phyloP scores from a whole-genome alignment of 2,329 filamentous ascomycete genomes.

The Westerdykella ornata region DNA sequence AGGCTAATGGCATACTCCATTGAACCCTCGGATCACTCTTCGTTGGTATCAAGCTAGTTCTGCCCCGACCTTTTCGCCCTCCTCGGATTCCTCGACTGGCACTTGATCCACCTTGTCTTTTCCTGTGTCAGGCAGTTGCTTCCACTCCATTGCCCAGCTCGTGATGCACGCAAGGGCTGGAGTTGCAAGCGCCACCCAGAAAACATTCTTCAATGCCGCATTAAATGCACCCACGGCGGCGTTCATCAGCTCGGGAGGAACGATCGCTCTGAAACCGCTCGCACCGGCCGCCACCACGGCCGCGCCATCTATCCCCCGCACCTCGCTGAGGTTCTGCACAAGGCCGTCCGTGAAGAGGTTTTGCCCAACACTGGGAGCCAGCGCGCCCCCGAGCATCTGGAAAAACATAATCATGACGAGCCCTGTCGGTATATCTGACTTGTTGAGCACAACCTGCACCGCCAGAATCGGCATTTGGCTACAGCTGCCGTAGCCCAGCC shows the following conservation, averaged over 20 bases:
- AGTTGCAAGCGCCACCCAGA: not conserved
- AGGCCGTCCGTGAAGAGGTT: constrained; percentile 59
- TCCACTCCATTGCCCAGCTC: not conserved
- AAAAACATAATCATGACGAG: constrained; percentile 47
- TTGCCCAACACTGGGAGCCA: constrained; percentile 57
- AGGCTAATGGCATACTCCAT: too few relatives aligned
- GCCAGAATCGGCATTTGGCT: constrained; percentile 33
- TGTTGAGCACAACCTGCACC: constrained; percentile 23
- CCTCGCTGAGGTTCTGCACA: constrained; percentile 33
- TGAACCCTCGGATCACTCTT: too few relatives aligned
- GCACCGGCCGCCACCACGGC: not conserved
- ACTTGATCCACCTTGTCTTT: too few relatives aligned
- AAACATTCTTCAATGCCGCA: not conserved
- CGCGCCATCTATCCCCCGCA: not conserved
- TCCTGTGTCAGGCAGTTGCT: not conserved
- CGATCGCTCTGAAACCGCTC: not conserved
- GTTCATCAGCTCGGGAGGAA: not conserved
- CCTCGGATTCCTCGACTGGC: too few relatives aligned
- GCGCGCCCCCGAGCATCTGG: constrained; percentile 56
- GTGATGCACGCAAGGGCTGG: not conserved
- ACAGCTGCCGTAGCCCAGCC: constrained; percentile 35
- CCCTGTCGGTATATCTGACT: constrained; percentile 3
- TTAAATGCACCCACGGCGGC: not conserved
- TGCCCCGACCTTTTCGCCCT: too few relatives aligned
- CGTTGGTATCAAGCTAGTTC: too few relatives aligned